Evolutionary conservation across 352 stramenopile species (phyloP), one percentile per base, ranked within the genome.

Genomic region (Globisporangium paddicum): DNA sequence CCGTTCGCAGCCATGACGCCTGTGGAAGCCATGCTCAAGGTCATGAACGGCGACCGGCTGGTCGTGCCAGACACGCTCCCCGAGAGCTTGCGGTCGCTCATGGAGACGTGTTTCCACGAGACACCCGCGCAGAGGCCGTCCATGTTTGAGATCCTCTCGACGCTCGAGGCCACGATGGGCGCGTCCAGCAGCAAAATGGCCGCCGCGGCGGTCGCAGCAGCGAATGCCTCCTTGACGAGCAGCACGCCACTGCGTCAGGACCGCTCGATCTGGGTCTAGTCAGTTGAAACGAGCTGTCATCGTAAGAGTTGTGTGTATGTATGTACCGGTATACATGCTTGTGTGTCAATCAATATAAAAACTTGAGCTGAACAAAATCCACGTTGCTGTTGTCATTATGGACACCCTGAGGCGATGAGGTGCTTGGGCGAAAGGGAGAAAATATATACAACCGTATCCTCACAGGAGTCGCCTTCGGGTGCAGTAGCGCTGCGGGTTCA

Each of bases 91-190:
- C 72, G 71, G 45, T 67, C 51, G 19, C 68, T 93, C 10, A 87
- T 93, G 71, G 75, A 83, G 51, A 73, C 68, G 19, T 93, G 82
- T 51, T 93, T 93, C 60, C 69, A 78, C 49, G 79, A 90, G 56
- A 69, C 72, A 2, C 82, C 82, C 3, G 62, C 68, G 38, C 64
- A 90, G 59, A 78, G 82, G 21, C 82, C 82, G 34, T 77, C 71
- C 18, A 89, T 93, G 80, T 68, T 67, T n/a, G 68, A 87, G 63
- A 87, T 93, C 54, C 47, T 93, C 38, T 34, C 55, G 16, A 55
- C 71, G 26, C 69, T 88, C 25, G 71, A 82, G 26, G 62, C 64
- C 13, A 77, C 72, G 30, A 30, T 50, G 35, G n/a, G 10, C 10
- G 21, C 26, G 13, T 46, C 56, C 25, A 50, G 48, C 38, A 14